A percentile compares a stretch with the other conserved stretches of the same genome.
Conservation (phyloP, 148 eudicot genomes). For the Rhododendron ovatum region DNA sequence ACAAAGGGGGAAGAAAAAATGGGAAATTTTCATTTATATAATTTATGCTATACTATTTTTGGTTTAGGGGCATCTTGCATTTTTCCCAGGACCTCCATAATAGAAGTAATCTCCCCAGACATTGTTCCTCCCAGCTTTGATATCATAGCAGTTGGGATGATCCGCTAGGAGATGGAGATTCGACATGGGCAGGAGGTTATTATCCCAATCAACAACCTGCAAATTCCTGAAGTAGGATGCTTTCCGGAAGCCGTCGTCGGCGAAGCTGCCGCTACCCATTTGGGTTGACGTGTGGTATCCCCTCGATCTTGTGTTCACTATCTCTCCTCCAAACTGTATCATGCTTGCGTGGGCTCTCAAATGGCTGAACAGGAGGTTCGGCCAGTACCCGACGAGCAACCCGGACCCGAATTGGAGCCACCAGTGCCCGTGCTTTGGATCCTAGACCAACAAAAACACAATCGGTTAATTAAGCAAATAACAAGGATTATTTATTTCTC, state of each 20-base stretch:
- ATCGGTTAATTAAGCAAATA: too few species aligned
- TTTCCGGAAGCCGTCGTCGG: slow-evolving; percentile 76
- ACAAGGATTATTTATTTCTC: neutral
- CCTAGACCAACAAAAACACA: slow-evolving; percentile 37
- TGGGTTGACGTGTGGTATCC: slow-evolving; percentile 92
- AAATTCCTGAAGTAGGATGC: slow-evolving; percentile 91
- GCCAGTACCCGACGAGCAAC: slow-evolving; percentile 91
- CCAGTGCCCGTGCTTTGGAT: slow-evolving; percentile 97
- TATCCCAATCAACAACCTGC: slow-evolving; percentile 95
- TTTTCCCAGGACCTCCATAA: slow-evolving; percentile 97
- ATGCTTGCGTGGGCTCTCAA: slow-evolving; percentile 72
- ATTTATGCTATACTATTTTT: neutral
- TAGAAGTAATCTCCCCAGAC: slow-evolving; percentile 90
- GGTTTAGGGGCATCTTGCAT: slow-evolving; percentile 53
- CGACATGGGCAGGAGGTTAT: slow-evolving; percentile 68
- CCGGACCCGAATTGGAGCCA: slow-evolving; percentile 92
- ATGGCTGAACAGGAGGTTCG: slow-evolving; percentile 75
- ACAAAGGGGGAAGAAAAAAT: neutral
- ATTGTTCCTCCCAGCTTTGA: slow-evolving; percentile 69
- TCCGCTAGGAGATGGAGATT: slow-evolving; percentile 77
- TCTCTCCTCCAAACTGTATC: slow-evolving; percentile 96
- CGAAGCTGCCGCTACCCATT: slow-evolving; percentile 96
- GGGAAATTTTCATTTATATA: neutral
- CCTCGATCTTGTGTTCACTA: slow-evolving; percentile 64
- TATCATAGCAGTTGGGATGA: slow-evolving; percentile 88